Base-by-base conservation (phyloP, 2,329 filamentous ascomycete species). In the Stagonosporopsis rhizophila region DNA sequence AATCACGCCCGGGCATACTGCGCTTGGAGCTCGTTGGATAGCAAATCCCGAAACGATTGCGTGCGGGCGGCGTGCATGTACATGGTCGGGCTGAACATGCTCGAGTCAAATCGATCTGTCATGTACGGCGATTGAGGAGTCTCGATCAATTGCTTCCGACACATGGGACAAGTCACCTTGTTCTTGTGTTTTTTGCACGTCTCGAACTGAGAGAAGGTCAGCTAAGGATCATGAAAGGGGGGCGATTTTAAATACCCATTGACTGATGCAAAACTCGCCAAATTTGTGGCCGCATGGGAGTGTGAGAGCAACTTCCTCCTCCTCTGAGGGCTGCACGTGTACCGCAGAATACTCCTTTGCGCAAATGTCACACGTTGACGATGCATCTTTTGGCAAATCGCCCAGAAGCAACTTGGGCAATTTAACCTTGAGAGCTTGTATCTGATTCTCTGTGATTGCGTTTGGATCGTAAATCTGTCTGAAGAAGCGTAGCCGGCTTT, bases 91-190 rank as follows among this genome's bases (percentile, higher is more conserved):
- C 12, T 42, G 27, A 28, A 32, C 14, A 12, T 22, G 7, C n/a
- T 25, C 20, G 51, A 41, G 30, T 58, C 56, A 19, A 66, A 45
- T 35, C 61, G 46, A 9, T 46, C 56, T 14, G 55, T 53, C 11
- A 44, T 38, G 19, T 57, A 60, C 35, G 58, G 62, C 19, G 55
- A 44, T 17, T 27, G 42, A 14, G 35, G 52, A 11, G 66, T 64
- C 30, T 73, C 65, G 23, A 74, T 62, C 35, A 76, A 61, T 14
- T 68, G 55, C 53, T 70, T 71, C 17, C 73, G 70, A 54, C 73
- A 76, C 72, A 74, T 75, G 6, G 73, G 73, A 57, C 73, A 76
- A 1, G 72, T 73, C 14, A 76, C 65, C 54, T 74, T 74, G 58
- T 74, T 73, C 58, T 73, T 76, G 58, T 74, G 67, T 30, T 51